These are phyloP conservation scores for Quillaja saponaria DNA, from an alignment of 306 rosid genomes.

Conservation along the genomic window DNA sequence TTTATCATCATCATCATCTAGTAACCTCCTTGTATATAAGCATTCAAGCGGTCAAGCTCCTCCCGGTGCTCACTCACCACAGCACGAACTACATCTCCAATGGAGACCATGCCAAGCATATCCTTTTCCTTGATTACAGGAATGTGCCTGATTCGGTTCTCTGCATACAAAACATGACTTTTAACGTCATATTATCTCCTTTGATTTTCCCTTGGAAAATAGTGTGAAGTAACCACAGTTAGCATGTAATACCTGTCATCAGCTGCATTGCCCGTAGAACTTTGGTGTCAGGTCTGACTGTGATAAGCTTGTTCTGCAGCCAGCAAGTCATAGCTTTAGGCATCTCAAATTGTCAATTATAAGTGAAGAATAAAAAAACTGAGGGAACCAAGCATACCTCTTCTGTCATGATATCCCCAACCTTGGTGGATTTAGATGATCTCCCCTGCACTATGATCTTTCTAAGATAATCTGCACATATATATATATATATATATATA, in stretches of 20 bases:
- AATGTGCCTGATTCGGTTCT: constrained; percentile 96
- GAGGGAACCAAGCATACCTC: constrained; percentile 57
- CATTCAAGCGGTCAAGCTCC: constrained; percentile 94
- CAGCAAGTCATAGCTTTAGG: constrained; percentile 19
- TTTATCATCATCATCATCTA: constrained; percentile 53
- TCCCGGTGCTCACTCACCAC: constrained; percentile 94
- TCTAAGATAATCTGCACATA: constrained; percentile 78
- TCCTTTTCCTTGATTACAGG: constrained; percentile 70
- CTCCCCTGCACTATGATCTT: constrained; percentile 99
- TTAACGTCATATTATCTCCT: constrained; percentile 16
- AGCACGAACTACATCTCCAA: constrained; percentile 98
- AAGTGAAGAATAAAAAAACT: neutral
- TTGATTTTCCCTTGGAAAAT: neutral
- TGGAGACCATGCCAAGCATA: constrained; percentile 98
- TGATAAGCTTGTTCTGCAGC: constrained; percentile 90
- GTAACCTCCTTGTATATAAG: constrained; percentile 94
- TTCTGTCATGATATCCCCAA: constrained; percentile 99
- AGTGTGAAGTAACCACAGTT: neutral
- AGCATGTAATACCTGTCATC: constrained; percentile 76
- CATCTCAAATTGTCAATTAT: constrained; percentile 8
- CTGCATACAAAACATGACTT: constrained; percentile 40
- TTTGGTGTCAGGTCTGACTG: constrained; percentile 83
- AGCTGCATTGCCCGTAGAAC: constrained; percentile 93
- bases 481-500: neutral
- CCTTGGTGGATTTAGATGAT: constrained; percentile 97